These are phyloP conservation scores for Meyerozyma smithsonii DNA, from an alignment of 1,139 yeast species.

Conservation along the genomic window DNA sequence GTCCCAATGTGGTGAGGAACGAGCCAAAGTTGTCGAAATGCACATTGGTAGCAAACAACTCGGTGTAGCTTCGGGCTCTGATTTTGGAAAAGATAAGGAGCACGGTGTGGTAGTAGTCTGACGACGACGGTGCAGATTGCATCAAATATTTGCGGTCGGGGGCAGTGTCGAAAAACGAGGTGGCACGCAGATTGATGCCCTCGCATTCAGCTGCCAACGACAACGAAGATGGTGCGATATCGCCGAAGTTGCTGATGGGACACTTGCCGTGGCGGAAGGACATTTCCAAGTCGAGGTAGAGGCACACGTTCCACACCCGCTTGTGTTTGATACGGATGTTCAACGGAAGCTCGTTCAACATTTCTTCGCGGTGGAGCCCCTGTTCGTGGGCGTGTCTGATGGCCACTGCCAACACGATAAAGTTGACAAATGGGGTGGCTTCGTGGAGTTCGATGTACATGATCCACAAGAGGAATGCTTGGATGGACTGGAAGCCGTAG, in stretches of 20 bases:
- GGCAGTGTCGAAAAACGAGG: background rate
- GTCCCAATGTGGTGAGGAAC: constrained; percentile 6
- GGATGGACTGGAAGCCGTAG: constrained; percentile 48
- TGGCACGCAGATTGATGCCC: background rate
- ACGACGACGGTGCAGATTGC: background rate
- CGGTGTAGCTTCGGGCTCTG: constrained; percentile 9
- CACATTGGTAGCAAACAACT: constrained; percentile 11
- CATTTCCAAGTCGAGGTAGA: constrained; percentile 48
- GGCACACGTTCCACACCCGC: constrained; percentile 54
- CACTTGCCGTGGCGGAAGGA: constrained; percentile 58
- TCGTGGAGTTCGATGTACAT: constrained; percentile 41
- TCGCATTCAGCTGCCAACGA: background rate
- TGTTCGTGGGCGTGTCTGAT: constrained; percentile 58
- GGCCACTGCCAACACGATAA: constrained; percentile 45
- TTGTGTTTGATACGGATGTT: constrained; percentile 38
- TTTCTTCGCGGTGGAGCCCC: constrained; percentile 63
- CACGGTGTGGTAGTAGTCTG: background rate
- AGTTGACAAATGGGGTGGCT: constrained; percentile 39
- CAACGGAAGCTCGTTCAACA: constrained; percentile 30
- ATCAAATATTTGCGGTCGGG: background rate
- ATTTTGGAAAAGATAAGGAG: constrained; percentile 5
- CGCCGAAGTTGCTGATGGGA: constrained; percentile 24
- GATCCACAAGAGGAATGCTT: constrained; percentile 43
- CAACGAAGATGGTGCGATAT: background rate
- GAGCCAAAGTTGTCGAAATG: constrained; percentile 6